phyloP scores from a whole-genome alignment of 2,329 filamentous ascomycete species.

The Colletotrichum chrysophilum region DNA sequence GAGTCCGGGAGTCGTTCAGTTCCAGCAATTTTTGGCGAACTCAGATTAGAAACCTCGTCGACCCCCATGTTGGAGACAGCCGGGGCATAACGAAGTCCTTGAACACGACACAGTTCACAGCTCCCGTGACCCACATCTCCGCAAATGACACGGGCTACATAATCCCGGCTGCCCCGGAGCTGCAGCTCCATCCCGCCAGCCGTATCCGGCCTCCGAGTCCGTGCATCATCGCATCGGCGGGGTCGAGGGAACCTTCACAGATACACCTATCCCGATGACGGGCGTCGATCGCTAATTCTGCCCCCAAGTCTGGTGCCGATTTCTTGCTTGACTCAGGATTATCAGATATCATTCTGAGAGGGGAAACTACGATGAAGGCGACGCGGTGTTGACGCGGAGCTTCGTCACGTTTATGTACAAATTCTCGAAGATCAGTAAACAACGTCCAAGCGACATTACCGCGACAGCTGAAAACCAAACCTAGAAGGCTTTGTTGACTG shows the following conservation, averaged over 20 bases:
- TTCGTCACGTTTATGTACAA: neutral
- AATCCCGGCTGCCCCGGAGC: neutral
- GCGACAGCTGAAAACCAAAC: neutral
- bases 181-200: neutral
- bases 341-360: neutral
- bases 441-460: neutral
- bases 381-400: neutral
- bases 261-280: neutral
- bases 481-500: neutral
- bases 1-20: neutral
- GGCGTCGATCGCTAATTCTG: neutral
- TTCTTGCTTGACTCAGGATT: neutral
- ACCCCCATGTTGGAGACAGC: neutral
- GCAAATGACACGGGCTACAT: neutral
- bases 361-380: neutral
- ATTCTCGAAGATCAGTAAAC: neutral
- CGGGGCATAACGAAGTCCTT: rapidly evolving
- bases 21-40: neutral
- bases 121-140: neutral
- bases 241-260: neutral
- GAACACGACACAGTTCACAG: neutral
- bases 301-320: neutral
- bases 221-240: neutral
- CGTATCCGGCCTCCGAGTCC: neutral
- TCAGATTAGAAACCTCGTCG: neutral